Conservation (phyloP, 495 filamentous ascomycete genomes). For the Tirmania nivea region DNA sequence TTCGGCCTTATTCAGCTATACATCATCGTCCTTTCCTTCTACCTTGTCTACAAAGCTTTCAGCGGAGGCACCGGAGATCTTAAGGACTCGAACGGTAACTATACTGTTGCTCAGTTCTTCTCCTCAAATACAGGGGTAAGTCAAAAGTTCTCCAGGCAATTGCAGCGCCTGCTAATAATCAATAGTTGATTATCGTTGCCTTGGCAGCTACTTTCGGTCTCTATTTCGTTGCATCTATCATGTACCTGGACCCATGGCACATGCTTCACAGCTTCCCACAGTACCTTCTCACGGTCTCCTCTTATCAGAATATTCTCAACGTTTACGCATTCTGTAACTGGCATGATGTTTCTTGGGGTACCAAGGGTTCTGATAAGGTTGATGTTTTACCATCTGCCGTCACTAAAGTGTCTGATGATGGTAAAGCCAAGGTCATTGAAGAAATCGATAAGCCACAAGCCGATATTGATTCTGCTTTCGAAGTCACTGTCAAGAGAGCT, state of each 20-base stretch:
- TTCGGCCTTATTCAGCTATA: conserved; percentile 83
- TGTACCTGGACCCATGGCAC: conserved; percentile 98
- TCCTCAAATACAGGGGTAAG: conserved; percentile 34
- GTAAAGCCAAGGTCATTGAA: conserved; percentile 75
- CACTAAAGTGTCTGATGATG: conserved; percentile 60
- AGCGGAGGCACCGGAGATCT: conserved; percentile 27
- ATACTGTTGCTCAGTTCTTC: conserved; percentile 53
- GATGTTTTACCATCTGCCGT: conserved; percentile 80
- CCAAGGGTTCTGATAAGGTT: conserved; percentile 94
- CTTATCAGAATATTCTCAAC: conserved; percentile 97
- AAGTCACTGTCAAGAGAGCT: conserved; percentile 87
- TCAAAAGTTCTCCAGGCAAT: neutral
- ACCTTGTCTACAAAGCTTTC: conserved; percentile 71
- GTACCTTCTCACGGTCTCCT: conserved; percentile 87
- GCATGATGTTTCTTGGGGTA: conserved; percentile 99
- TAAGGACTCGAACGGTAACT: conserved; percentile 28
- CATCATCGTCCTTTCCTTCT: conserved; percentile 68
- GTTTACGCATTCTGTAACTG: conserved; percentile 99
- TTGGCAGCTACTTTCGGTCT: conserved; percentile 87
- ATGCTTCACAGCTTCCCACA: conserved; percentile 97
- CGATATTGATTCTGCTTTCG: conserved; percentile 95
- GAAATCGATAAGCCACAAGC: conserved; percentile 93
- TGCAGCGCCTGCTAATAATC: conserved; percentile 20
- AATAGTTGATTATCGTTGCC: conserved; percentile 60
- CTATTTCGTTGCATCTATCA: conserved; percentile 93